phyloP scores from a whole-genome alignment of 192 early-diverging fungal species.

The Coemansia sp. region DNA sequence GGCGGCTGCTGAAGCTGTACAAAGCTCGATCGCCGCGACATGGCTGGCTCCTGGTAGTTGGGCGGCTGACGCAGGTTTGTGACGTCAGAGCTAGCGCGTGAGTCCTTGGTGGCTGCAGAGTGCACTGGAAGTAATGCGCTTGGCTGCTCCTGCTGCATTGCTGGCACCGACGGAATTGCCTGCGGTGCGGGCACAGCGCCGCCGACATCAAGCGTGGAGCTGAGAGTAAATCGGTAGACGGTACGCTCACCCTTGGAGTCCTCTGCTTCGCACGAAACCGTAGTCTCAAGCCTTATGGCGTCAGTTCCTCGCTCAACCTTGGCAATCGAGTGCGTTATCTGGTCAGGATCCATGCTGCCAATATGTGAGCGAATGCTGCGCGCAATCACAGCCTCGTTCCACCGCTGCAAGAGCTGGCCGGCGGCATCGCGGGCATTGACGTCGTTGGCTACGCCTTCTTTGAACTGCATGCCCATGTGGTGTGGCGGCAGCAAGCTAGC shows the following conservation, averaged over 20 bases:
- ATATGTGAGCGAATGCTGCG: slow-evolving; percentile 25
- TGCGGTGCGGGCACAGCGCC: slow-evolving; percentile 10
- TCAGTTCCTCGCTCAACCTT: slow-evolving; percentile 38
- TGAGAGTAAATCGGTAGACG: slow-evolving; percentile 49
- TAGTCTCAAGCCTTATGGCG: slow-evolving; percentile 46
- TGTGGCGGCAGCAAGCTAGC: slow-evolving; percentile 3
- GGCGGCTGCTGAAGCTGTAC: slow-evolving; percentile 29
- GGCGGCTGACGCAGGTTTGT: slow-evolving; percentile 29
- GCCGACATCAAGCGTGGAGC: slow-evolving; percentile 47
- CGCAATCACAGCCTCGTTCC: slow-evolving; percentile 45
- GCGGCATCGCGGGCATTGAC: slow-evolving; percentile 43
- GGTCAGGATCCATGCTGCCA: slow-evolving; percentile 9
- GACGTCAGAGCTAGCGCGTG: too few species aligned
- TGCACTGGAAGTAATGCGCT: too few species aligned
- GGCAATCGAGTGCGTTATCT: slow-evolving; percentile 21
- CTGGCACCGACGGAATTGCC: background rate
- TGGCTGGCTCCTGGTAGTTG: slow-evolving; percentile 43
- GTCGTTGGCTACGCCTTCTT: slow-evolving; percentile 47
- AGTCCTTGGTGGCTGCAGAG: too few species aligned
- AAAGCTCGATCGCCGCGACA: slow-evolving; percentile 45
- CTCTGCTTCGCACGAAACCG: slow-evolving; percentile 47
- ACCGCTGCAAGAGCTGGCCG: slow-evolving; percentile 39
- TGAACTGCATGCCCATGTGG: slow-evolving; percentile 39
- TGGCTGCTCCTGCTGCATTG: slow-evolving; percentile 4
- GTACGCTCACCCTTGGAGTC: slow-evolving; percentile 47